Evolutionary conservation across 192 early-diverging fungal species (phyloP).

Genomic region (Coemansia sp.): DNA sequence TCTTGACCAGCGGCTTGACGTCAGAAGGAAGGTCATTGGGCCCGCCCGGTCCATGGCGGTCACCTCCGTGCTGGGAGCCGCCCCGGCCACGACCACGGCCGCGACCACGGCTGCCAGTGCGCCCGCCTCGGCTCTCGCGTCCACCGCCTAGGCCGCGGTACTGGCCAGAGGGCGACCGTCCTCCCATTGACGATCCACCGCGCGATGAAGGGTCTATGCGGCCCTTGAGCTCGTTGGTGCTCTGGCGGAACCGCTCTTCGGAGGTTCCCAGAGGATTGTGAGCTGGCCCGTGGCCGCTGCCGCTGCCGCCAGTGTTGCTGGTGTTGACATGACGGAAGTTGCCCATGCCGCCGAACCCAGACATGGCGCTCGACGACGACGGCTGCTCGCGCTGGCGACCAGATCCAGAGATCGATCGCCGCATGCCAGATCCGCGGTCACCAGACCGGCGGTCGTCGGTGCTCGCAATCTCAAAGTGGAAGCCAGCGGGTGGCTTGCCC

Average conservation of each 20-base stretch:
- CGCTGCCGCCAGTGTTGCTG: neutral
- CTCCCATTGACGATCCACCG: conserved; percentile 40
- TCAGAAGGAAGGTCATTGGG: conserved; percentile 55
- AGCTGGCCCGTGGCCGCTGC: neutral
- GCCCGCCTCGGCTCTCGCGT: conserved; percentile 60
- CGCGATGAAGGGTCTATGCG: conserved; percentile 21
- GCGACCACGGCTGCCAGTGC: conserved; percentile 55
- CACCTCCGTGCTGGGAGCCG: conserved; percentile 45
- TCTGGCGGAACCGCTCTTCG: conserved; percentile 51
- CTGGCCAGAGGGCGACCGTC: conserved; percentile 50
- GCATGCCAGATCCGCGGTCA: conserved; percentile 49
- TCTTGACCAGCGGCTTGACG: conserved; percentile 77
- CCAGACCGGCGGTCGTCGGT: conserved; percentile 52
- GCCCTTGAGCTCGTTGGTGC: conserved; percentile 40
- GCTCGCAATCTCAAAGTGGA: conserved; percentile 54
- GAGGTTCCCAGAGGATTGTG: conserved; percentile 32
- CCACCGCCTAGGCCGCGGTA: conserved; percentile 53
- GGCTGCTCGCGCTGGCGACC: conserved; percentile 41
- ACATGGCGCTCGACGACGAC: conserved; percentile 11
- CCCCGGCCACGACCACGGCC: conserved; percentile 63
- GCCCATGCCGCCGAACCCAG: conserved; percentile 51
- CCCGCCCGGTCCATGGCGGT: conserved; percentile 16
- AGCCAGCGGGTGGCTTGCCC: conserved; percentile 63
- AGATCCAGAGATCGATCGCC: conserved; percentile 41
- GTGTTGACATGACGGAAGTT: conserved; percentile 38